Evolutionary conservation across 129 eudicot genomes (phyloP).

Genomic region (Flaveria linearis): DNA sequence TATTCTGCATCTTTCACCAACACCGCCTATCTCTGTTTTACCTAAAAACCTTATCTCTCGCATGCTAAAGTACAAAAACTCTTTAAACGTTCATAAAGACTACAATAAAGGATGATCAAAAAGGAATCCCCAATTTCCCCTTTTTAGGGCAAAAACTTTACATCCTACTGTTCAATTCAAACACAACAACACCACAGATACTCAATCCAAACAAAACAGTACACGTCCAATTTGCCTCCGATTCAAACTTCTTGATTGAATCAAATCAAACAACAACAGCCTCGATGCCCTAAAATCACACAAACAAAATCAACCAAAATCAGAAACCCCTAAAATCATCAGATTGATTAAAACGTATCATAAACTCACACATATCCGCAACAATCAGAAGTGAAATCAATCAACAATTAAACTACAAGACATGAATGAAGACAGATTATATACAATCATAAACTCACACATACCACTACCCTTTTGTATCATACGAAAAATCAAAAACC

Average conservation of each 20-base stretch:
- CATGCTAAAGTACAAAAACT: constrained; percentile 55
- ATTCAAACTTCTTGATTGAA: constrained; percentile 40
- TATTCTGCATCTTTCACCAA: constrained; percentile 38
- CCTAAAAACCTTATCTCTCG: constrained; percentile 34
- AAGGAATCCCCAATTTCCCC: constrained; percentile 38
- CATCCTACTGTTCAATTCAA: constrained; percentile 47
- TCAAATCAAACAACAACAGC: constrained; percentile 36
- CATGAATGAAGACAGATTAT: neutral
- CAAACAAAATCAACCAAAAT: constrained; percentile 9
- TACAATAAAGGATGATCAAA: constrained; percentile 18
- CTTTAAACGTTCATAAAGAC: constrained; percentile 23
- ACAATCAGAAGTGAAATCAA: neutral
- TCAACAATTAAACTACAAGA: neutral
- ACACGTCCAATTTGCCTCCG: constrained; percentile 34
- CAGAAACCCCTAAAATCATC: neutral
- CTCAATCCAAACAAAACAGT: neutral
- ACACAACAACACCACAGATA: constrained; percentile 32
- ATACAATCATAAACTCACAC: too few relatives aligned
- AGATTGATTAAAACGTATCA: neutral
- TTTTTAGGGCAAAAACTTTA: constrained; percentile 44
- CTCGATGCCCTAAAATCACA: constrained; percentile 34
- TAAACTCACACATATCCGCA: neutral
- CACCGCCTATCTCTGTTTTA: constrained; percentile 36
- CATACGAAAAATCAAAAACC: neutral
- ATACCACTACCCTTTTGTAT: neutral